These are phyloP conservation scores for Pythium vanterpoolii DNA, from an alignment of 352 stramenopile genomes.

Conservation along the genomic window DNA sequence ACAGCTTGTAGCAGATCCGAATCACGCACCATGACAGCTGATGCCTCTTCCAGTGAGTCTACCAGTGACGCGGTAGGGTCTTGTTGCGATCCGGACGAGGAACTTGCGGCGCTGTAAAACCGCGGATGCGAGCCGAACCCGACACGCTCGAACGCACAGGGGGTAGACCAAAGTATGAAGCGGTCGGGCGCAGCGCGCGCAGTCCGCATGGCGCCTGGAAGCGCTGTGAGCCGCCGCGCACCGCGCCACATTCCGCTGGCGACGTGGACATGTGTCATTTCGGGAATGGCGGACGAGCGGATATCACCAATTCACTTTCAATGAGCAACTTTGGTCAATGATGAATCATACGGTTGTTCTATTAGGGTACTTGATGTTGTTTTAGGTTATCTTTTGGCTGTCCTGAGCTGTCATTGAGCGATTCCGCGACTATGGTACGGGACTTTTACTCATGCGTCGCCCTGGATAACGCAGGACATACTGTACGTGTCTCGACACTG, in stretches of 20 bases:
- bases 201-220: not conserved
- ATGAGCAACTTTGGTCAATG: not conserved
- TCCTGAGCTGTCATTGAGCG: not conserved
- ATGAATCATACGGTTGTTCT: not conserved
- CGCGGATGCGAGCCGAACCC: slow-evolving; percentile 4
- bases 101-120: slow-evolving; percentile 13
- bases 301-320: not conserved
- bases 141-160: not conserved
- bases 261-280: slow-evolving; percentile 19
- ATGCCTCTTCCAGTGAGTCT: slow-evolving; percentile 6
- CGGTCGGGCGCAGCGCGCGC: not conserved
- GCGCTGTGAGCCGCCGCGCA: slow-evolving; percentile 2
- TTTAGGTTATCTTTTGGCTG: not conserved
- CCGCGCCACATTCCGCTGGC: slow-evolving; percentile 1
- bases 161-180: not conserved
- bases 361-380: not conserved
- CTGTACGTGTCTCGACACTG: not conserved
- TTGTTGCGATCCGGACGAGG: not conserved
- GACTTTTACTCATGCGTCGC: slow-evolving; percentile 9
- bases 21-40: slow-evolving; percentile 9
- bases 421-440: too few relatives aligned
- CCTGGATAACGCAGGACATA: not conserved
- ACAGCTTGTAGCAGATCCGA: slow-evolving; percentile 14
- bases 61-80: not conserved
- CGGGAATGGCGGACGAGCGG: not conserved